Percentiles rank a stretch among this genome's conserved stretches.
Evolutionary conservation across 2,329 filamentous ascomycete species (phyloP).

Genomic region (Sporothrix dimorphospora): DNA sequence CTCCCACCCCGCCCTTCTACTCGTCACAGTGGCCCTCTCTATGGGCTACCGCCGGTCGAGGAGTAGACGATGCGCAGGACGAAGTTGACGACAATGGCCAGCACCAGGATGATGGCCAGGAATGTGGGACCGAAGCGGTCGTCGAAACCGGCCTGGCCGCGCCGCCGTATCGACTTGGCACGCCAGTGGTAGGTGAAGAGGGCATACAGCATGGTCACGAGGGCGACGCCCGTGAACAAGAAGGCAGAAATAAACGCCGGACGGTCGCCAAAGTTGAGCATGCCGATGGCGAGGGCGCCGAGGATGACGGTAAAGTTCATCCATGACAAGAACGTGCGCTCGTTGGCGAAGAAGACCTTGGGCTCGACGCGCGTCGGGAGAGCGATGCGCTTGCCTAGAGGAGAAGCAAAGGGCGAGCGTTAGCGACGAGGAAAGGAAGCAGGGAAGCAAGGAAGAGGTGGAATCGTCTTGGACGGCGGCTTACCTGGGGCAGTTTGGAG

Average conservation of each 20-base stretch:
- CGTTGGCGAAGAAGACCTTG: conserved; percentile 99
- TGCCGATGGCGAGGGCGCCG: conserved; percentile 91
- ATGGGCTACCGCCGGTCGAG: conserved; percentile 28
- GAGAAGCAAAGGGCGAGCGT: conserved; percentile 4
- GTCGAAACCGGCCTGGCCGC: conserved; percentile 94
- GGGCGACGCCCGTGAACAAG: conserved; percentile 90
- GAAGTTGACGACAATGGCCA: conserved; percentile 96
- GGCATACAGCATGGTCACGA: conserved; percentile 94
- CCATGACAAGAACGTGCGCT: conserved; percentile 98
- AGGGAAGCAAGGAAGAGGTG: not conserved
- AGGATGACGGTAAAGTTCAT: conserved; percentile 99
- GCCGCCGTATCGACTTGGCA: conserved; percentile 85
- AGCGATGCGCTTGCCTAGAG: conserved; percentile 91
- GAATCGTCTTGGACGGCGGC: not conserved
- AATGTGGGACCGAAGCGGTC: conserved; percentile 94
- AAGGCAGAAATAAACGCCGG: conserved; percentile 93
- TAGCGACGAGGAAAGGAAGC: conserved; percentile 14
- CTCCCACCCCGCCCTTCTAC: not conserved
- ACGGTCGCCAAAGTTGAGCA: conserved; percentile 96
- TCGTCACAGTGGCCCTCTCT: not conserved
- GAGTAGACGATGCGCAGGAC: conserved; percentile 70
- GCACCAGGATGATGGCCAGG: conserved; percentile 79
- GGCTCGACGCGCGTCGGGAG: conserved; percentile 97
- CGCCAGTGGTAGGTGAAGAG: conserved; percentile 96
- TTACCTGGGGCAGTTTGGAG: conserved; percentile 90